Evolutionary conservation across 768 basidiomycete genomes (phyloP).

Genomic region (Lentinula edodes): DNA sequence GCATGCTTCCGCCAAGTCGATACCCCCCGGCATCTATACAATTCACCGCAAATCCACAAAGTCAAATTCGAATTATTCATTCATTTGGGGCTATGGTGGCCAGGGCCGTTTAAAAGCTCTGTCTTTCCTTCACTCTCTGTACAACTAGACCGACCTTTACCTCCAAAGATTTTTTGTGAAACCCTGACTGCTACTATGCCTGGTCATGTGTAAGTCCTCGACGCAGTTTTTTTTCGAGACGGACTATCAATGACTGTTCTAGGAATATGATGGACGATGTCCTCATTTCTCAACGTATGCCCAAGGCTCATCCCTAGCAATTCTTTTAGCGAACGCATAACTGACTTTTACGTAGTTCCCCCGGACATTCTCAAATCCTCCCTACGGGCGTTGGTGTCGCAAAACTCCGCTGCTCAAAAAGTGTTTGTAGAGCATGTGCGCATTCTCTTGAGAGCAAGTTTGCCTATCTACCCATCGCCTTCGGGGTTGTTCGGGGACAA

Average conservation of each 20-base stretch:
- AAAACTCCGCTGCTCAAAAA: neutral
- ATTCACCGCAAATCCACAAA: too few relatives aligned
- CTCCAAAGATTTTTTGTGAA: neutral
- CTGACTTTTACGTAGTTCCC: neutral
- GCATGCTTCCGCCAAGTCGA: too few relatives aligned
- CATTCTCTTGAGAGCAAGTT: neutral
- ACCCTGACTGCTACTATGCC: neutral
- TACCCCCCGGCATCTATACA: too few relatives aligned
- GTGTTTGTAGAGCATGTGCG: conserved; percentile 6
- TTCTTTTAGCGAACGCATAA: too few relatives aligned
- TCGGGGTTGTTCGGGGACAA: neutral
- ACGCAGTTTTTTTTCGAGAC: neutral
- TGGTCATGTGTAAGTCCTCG: conserved; percentile 5
- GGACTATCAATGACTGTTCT: neutral
- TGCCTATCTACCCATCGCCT: neutral
- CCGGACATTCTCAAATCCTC: conserved; percentile 2
- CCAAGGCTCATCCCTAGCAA: neutral
- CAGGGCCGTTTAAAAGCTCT: neutral
- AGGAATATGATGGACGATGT: conserved; percentile 10
- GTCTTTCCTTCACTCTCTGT: neutral
- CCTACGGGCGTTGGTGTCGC: conserved; percentile 1
- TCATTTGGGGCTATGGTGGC: too few relatives aligned
- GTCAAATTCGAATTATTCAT: too few relatives aligned
- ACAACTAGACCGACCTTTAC: neutral
- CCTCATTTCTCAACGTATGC: conserved; percentile 7